Base-by-base conservation (phyloP, 805 yeast species). In the Wickerhamomyces queroliae region DNA sequence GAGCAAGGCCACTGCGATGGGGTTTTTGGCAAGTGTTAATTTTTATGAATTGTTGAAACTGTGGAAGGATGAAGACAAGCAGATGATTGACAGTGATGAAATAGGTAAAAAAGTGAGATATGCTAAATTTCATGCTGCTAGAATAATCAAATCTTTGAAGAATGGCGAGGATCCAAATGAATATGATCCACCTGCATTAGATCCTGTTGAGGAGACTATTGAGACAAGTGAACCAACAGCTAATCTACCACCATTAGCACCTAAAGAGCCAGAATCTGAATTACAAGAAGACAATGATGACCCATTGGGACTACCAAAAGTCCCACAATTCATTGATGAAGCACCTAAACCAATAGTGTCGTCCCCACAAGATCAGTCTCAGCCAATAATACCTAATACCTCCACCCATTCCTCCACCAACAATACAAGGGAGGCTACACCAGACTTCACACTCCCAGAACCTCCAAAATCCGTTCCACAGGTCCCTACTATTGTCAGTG, bases 71-170 rank as follows among this genome's bases (percentile, higher is more conserved):
- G 40, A 31, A 15, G 30, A 22, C 15, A 22, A 62, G 20, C 44
- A 50, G 39, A 18, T 58, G 41, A 24, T 46, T 54, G 36, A 55
- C 44, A 19, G 46, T 43, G 55, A 53, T 44, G 57, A 58, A 19
- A 13, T 59, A n/a, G 27, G 19, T 10, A 53, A 54, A 36, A 75
- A 76, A 52, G 65, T 70, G 35, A 78, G 76, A 51, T 83, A 74
- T 47, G 75, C 84, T 13, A 80, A 80, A 54, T 80, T 64, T 52
- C 83, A 78, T 45, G 74, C 82, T 13, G 70, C 76, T 7, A 59
- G 84, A 28, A 79, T 81, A 21, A 53, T 80, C 38, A 71, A 66
- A 44, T 67, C 76, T 0, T 48, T 66, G 28, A 71, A 65, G 43
- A 55, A 55, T 7, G 79, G 78, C 1, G 68, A 69, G 27, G 78